Evolutionary conservation across 2,329 filamentous ascomycete species (phyloP).

Genomic region (Fusarium humuli): DNA sequence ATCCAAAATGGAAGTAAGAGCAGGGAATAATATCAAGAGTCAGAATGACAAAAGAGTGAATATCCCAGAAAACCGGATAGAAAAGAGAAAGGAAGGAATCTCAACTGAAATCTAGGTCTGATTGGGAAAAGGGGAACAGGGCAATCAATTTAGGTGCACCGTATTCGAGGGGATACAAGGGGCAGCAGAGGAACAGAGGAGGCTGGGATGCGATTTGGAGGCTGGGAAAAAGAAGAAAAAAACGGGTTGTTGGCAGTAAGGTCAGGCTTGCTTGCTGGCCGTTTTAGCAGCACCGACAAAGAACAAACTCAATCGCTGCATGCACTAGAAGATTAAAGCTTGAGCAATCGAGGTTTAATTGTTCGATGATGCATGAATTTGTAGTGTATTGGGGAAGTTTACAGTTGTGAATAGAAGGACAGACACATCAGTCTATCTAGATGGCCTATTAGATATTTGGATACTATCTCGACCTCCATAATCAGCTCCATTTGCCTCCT

Average conservation of each 20-base stretch:
- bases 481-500: neutral
- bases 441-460: slow-evolving; percentile 10
- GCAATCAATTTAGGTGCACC: slow-evolving; percentile 33
- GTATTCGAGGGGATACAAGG: slow-evolving; percentile 17
- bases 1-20: slow-evolving; percentile 20
- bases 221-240: slow-evolving; percentile 23
- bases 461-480: neutral
- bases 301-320: slow-evolving; percentile 25
- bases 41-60: slow-evolving; percentile 9
- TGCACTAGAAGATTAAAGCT: slow-evolving; percentile 9
- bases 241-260: slow-evolving; percentile 22
- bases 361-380: slow-evolving; percentile 15
- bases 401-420: neutral
- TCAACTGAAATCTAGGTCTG: slow-evolving; percentile 8
- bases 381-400: neutral
- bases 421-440: neutral
- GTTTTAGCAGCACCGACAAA: slow-evolving; percentile 22
- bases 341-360: slow-evolving; percentile 4
- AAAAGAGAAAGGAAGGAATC: neutral
- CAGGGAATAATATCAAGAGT: slow-evolving; percentile 16
- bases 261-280: slow-evolving; percentile 11
- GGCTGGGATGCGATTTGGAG: slow-evolving; percentile 30
- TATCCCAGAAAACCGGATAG: slow-evolving; percentile 1
- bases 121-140: slow-evolving; percentile 7
- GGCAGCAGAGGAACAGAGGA: slow-evolving; percentile 10